Base-by-base conservation (phyloP, 2,329 filamentous ascomycete genomes). In the Aspergillus vadensis region DNA sequence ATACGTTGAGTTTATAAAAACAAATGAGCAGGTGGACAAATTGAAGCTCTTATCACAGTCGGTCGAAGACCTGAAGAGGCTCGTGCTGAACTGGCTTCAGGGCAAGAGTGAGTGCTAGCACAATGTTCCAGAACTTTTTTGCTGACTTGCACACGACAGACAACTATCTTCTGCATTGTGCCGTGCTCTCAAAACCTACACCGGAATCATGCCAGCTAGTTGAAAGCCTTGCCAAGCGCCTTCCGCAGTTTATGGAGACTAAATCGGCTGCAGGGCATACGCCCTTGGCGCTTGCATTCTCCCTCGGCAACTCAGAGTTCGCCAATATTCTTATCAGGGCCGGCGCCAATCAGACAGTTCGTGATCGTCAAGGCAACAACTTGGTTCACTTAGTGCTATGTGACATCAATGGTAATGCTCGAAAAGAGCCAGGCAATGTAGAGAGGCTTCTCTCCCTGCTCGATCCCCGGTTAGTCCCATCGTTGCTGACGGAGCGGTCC, bases 1-100 rank as follows among this genome's bases (percentile, higher is more conserved):
- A 57, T 95, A 95, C 69, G 75, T 82, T 25, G 85, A 91, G 49
- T 95, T 92, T 70, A 82, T 87, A 0, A 83, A 86, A 64, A 73
- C 79, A 1, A 84, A 90, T 57, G 81, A 80, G 61, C 80, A 86
- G 23, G 88, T 94, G 63, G 75, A 82, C 55, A 81, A 85, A 41
- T 75, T 94, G 51, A 83, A 86, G 67, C 84, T 85, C 59, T 78
- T 95, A 4, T 82, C 80, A 4, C 78, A 86, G 51, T 80, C 83
- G 0, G 50, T 38, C 0, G 39, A 55, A 30, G 64, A 62, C 0
- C 17, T 63, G 7, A 58, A 65, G 19, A 56, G 47, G 15, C 59
- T 58, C 7, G 47, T 67, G 2, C 54, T 56, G 19, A 54, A 50
- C 2, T 80, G 77, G 77, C 62, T 79, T 5, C 66, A 64, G 19